A percentile compares a stretch with the other conserved stretches of the same genome.
Conservation (phyloP, 805 yeast species). For the Wickerhamomyces sydowiorum region DNA sequence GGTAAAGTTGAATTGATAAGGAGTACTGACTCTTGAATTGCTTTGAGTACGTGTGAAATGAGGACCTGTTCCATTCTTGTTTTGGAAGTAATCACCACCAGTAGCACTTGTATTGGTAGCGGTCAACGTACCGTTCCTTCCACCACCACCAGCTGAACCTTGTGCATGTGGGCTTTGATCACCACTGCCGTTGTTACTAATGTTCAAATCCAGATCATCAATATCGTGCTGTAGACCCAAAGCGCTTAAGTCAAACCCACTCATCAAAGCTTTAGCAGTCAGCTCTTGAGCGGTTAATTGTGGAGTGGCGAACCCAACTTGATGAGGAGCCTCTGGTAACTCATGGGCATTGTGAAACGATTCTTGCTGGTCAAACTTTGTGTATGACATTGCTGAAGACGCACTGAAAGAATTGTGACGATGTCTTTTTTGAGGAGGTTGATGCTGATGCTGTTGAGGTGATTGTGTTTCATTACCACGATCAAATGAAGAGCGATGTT, state of each 20-base stretch:
- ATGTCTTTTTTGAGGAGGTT: slow-evolving; percentile 20
- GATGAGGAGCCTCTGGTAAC: slow-evolving; percentile 48
- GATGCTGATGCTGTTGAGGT: slow-evolving; percentile 1
- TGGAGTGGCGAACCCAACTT: slow-evolving; percentile 80
- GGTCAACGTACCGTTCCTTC: no score
- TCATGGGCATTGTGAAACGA: slow-evolving; percentile 5
- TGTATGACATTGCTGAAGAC: slow-evolving; percentile 31
- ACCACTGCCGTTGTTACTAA: neutral
- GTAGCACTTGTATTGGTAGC: neutral
- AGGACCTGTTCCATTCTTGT: neutral
- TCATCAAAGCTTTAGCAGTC: slow-evolving; percentile 24
- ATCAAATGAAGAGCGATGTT: slow-evolving; percentile 1
- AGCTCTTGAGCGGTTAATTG: slow-evolving; percentile 51
- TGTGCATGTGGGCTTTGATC: neutral
- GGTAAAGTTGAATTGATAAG: slow-evolving; percentile 19
- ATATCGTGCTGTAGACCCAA: slow-evolving; percentile 27
- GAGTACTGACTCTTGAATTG: slow-evolving; percentile 11
- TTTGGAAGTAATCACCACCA: neutral
- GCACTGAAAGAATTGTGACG: slow-evolving; percentile 43
- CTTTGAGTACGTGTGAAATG: neutral
- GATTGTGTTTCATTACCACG: neutral
- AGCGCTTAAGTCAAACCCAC: slow-evolving; percentile 33
- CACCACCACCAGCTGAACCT: neutral
- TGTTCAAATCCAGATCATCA: slow-evolving; percentile 12
- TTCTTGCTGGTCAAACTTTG: slow-evolving; percentile 7